Conservation (phyloP, 345 rosid genomes). For the Dipteronia sinensis region DNA sequence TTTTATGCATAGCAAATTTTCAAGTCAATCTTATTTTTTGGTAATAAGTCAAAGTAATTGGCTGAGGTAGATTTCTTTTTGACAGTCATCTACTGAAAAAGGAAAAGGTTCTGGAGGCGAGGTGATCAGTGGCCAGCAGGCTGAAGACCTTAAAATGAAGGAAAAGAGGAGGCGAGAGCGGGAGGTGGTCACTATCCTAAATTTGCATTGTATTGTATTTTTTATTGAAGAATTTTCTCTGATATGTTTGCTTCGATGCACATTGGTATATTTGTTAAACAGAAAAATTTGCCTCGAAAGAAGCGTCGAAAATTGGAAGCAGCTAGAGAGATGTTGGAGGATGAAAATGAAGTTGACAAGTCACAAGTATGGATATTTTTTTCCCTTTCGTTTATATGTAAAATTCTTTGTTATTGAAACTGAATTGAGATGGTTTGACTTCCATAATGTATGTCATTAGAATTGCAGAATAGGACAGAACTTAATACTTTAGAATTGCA, state of each 20-base stretch:
- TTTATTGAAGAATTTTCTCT: constrained; percentile 12
- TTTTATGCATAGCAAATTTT: neutral
- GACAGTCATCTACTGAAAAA: constrained; percentile 58
- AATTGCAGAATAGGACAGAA: neutral
- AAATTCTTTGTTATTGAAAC: neutral
- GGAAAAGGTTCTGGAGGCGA: constrained; percentile 53
- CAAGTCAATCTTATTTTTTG: neutral
- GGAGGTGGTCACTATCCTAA: constrained; percentile 52
- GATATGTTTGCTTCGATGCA: constrained; percentile 15
- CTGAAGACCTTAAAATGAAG: constrained; percentile 88
- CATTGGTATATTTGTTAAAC: constrained; percentile 29
- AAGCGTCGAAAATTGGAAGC: constrained; percentile 92
- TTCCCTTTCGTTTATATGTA: neutral
- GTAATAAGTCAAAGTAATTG: neutral
- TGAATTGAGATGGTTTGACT: neutral
- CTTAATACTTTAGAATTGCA: neutral
- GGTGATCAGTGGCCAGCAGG: constrained; percentile 78
- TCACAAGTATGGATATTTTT: constrained; percentile 41
- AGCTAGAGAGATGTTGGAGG: constrained; percentile 94
- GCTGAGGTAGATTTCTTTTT: neutral
- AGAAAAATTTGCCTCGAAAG: constrained; percentile 91
- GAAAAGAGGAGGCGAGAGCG: constrained; percentile 90
- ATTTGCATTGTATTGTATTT: constrained; percentile 10
- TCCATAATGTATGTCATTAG: neutral
- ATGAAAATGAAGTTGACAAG: constrained; percentile 45